These are phyloP conservation scores for Chlamydomonas sphaeroides DNA, from an alignment of 139 green algal species.

Conservation along the genomic window DNA sequence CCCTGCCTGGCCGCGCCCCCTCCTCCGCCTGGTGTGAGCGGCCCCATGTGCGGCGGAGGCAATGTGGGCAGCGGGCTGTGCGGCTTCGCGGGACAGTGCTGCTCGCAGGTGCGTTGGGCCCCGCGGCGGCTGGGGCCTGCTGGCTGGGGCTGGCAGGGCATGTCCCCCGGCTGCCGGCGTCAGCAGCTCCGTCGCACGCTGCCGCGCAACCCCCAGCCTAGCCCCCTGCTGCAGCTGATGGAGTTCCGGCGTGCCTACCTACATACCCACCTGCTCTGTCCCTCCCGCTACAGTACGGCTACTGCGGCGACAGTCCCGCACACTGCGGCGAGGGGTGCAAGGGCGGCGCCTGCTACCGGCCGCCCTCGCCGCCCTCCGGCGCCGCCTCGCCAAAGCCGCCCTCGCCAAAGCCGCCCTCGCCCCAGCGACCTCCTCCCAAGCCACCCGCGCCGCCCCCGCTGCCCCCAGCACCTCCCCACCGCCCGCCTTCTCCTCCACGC, in stretches of 20 bases:
- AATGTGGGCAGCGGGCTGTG: background rate
- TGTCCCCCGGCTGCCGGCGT: no score
- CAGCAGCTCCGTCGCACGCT: no score
- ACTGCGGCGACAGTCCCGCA: background rate
- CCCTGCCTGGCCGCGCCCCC: background rate
- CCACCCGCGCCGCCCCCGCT: background rate
- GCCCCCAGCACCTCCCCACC: background rate
- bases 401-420: no score
- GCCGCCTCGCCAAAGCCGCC: no score
- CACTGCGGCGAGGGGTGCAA: background rate
- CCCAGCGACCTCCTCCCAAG: background rate
- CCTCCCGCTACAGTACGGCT: no score
- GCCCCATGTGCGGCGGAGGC: constrained; percentile 13
- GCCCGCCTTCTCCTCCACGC: background rate
- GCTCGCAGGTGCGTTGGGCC: background rate
- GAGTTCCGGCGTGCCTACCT: no score
- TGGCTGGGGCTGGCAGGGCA: no score
- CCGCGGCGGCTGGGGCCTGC: background rate
- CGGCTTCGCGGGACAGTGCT: background rate
- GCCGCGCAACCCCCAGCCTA: no score
- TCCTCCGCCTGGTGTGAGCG: background rate
- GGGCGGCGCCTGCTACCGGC: constrained; percentile 16
- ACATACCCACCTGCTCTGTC: no score
- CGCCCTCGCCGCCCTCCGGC: background rate
- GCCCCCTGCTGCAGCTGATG: no score